phyloP scores from a whole-genome alignment of 1,139 yeast genomes.

The Sugiyamaella japonica region DNA sequence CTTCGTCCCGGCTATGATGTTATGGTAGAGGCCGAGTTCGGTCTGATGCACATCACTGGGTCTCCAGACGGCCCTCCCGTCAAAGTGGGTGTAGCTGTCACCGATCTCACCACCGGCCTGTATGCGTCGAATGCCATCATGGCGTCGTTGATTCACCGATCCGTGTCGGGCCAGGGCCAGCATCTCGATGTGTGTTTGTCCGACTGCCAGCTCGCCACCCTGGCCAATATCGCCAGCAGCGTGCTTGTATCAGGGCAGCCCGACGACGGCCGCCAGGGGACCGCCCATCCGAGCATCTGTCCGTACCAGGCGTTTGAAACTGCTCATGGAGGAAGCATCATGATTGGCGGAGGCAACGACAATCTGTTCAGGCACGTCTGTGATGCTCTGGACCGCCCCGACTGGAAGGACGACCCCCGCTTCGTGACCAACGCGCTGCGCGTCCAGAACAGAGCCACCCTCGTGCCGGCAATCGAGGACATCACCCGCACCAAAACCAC shows the following conservation, averaged over 20 bases:
- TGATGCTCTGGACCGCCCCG: slow-evolving; percentile 41
- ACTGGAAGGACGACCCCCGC: slow-evolving; percentile 41
- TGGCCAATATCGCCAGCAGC: slow-evolving; percentile 46
- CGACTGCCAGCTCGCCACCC: slow-evolving; percentile 45
- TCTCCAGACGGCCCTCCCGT: slow-evolving; percentile 45
- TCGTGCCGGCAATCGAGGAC: slow-evolving; percentile 40
- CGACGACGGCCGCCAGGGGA: slow-evolving; percentile 45
- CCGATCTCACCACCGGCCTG: slow-evolving; percentile 46
- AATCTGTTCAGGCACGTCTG: slow-evolving; percentile 41
- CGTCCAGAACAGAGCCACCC: slow-evolving; percentile 39
- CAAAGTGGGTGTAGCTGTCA: slow-evolving; percentile 48
- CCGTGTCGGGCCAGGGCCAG: slow-evolving; percentile 42
- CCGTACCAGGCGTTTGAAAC: slow-evolving; percentile 48
- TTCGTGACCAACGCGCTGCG: slow-evolving; percentile 42
- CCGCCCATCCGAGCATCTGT: slow-evolving; percentile 47
- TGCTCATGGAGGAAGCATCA: slow-evolving; percentile 40
- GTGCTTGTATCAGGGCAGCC: slow-evolving; percentile 44
- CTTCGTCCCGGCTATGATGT: slow-evolving; percentile 47
- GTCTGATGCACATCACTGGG: slow-evolving; percentile 49
- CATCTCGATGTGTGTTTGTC: slow-evolving; percentile 42
- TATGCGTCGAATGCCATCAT: slow-evolving; percentile 44
- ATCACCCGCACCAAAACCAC: slow-evolving; percentile 38
- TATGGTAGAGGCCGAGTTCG: slow-evolving; percentile 50
- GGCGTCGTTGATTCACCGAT: slow-evolving; percentile 43
- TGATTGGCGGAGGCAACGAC: slow-evolving; percentile 49